A percentile compares a stretch with the other conserved stretches of the same genome.
Conservation (phyloP, 345 rosid genomes). For the Hypericum androsaemum region DNA sequence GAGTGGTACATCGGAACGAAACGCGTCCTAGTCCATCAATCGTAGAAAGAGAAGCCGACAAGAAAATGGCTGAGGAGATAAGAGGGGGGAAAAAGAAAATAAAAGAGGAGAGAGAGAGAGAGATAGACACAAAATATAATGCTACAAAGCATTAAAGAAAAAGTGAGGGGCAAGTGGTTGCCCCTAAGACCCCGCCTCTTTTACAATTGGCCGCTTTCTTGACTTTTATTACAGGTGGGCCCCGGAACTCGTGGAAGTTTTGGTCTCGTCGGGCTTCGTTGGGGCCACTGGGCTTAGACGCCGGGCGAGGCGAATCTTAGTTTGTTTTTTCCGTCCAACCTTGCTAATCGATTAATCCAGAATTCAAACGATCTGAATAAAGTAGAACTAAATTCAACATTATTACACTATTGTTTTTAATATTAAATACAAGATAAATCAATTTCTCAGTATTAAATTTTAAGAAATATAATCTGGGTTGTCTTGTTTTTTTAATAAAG, state of each 20-base stretch:
- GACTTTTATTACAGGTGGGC: slow-evolving; percentile 36
- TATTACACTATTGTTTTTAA: too few relatives aligned
- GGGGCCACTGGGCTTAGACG: slow-evolving; percentile 17
- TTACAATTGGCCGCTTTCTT: slow-evolving; percentile 40
- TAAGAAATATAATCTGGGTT: too few relatives aligned
- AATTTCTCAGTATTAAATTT: too few relatives aligned
- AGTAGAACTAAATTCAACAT: too few relatives aligned
- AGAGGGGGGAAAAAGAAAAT: slow-evolving; percentile 8
- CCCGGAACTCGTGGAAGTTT: slow-evolving; percentile 26
- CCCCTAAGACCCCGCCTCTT: slow-evolving; percentile 26
- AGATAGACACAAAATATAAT: neutral
- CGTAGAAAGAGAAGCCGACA: slow-evolving; percentile 16
- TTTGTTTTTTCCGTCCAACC: slow-evolving; percentile 11
- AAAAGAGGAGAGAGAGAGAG: slow-evolving; percentile 22
- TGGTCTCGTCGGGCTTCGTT: slow-evolving; percentile 17
- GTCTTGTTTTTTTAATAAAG: too few relatives aligned
- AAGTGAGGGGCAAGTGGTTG: slow-evolving; percentile 22
- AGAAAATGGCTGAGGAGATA: slow-evolving; percentile 30
- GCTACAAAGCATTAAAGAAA: slow-evolving; percentile 21
- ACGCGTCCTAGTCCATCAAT: slow-evolving; percentile 19
- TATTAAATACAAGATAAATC: too few relatives aligned
- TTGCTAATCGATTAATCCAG: slow-evolving; percentile 5
- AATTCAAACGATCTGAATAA: too few relatives aligned
- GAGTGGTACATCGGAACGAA: slow-evolving; percentile 10
- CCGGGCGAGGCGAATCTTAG: slow-evolving; percentile 32